Evolutionary conservation across 768 basidiomycete species (phyloP), one percentile per base, ranked within the genome.

Genomic region (Podaxis sp.): DNA sequence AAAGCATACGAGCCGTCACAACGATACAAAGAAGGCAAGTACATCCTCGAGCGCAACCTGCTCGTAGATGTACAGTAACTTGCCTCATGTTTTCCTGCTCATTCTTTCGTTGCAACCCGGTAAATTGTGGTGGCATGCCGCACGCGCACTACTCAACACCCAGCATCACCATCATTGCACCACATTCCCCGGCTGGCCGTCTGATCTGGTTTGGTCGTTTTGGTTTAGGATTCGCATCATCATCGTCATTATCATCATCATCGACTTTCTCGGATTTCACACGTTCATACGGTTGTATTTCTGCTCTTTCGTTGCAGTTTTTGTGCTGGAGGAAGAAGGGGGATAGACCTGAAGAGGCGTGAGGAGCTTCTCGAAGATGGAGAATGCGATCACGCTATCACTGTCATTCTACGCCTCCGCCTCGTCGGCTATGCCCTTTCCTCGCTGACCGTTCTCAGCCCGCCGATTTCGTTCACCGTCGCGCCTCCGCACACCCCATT

Each of bases 1-100:
- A 86, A 86, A 61, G 96, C 96, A 15, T 97, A 88, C 72, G 96
- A 98, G 71, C 72, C 81, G 11, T 83, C 87, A 7, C 96, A 99
- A 83, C 93, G 90, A 75, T 99, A 98, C 82, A 99, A 99, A 73
- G 96, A 99, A 79, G 94, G 95, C 72, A 95, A 95, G 80, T 97
- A 86, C 75, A 98, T 99, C 73, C 91, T 99, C 65, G 96, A 99
- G 77, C 89, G 93, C 70, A 92, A 91, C 72, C 82, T 94, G 69
- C 89, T 94, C 70, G 82, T 88, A 68, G 92, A 94, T 70, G 92
- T 94, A 59, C 90, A 94, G 79, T 94, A 80, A 70, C 58, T 62
- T 37, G 52, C 53, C 60, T 36, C 46, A 49, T 55, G 37, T 58
- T 58, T 37, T 41, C 55, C 19, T 57, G 22, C 46, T 9, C 40